Evolutionary conservation across 768 basidiomycete species (phyloP).

Genomic region (Tricholoma matsutake): DNA sequence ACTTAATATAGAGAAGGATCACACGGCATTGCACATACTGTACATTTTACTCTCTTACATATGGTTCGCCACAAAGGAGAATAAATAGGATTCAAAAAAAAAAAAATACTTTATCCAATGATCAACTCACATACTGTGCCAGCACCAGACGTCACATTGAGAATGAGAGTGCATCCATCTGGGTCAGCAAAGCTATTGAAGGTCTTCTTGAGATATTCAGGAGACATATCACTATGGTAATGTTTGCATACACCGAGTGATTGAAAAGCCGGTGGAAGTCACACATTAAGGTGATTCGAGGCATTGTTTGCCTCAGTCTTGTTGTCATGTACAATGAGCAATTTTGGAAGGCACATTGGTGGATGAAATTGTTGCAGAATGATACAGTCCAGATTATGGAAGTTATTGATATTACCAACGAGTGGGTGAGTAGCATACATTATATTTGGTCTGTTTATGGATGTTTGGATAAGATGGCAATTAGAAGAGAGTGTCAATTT

Average conservation of each 20-base stretch:
- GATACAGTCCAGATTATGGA: not conserved
- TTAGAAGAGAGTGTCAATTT: not conserved
- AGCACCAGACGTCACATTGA: not conserved
- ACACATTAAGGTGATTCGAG: not conserved
- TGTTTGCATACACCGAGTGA: not conserved
- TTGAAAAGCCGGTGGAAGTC: not conserved
- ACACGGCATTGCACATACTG: no score
- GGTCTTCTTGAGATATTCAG: not conserved
- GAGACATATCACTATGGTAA: not conserved
- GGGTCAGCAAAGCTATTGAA: not conserved
- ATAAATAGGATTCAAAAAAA: no score
- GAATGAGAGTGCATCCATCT: not conserved
- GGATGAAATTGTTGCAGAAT: not conserved
- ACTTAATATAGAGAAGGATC: no score
- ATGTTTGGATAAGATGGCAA: not conserved
- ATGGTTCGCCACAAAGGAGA: no score
- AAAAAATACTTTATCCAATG: not conserved
- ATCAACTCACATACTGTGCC: not conserved
- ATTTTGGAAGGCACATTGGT: not conserved
- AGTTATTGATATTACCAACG: not conserved
- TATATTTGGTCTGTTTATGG: not conserved
- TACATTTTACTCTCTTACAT: no score
- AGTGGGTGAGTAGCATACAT: not conserved
- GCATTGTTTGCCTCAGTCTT: not conserved
- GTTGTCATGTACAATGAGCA: not conserved